Evolutionary conservation across 2,329 filamentous ascomycete genomes (phyloP), one percentile per base, ranked within the genome.

Genomic region (Sporothrix schenckii): DNA sequence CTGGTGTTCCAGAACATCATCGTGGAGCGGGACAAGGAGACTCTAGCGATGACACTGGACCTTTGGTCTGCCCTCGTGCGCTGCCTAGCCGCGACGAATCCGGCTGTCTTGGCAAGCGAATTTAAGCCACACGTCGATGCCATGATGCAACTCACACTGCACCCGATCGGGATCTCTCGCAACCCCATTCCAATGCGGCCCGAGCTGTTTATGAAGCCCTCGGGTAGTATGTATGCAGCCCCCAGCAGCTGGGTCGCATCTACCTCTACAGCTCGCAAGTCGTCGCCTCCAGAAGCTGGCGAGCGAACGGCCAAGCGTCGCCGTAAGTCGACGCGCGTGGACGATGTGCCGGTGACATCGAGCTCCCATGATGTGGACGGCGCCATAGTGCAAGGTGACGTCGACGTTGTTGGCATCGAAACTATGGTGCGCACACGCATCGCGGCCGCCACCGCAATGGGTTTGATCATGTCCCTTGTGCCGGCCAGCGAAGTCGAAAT

Each of bases 361-460:
- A 83, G 91, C n/a, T 88, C 91, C 1, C 95, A 99, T 80, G 97
- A 99, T 79, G 93, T 99, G 21, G 95, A 99, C 78, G 95, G 94
- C 11, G 94, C 97, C 75, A 97, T 99, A 91, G 93, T 99, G 83
- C 92, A 94, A 78, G 95, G 96, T 67, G 96, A 99, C 76, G 90
- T 98, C 61, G 96, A 99, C 77, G 85, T 99, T 54, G 94, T 99
- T 34, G 94, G 95, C 44, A 87, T 91, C 76, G 95, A 99, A 72
- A 90, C 90, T 7, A 88, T 99, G 79, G 88, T 98, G 66, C 89
- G 94, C 72, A 97, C 94, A 9, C 92, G 94, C 74, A 90, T 96
- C n/a, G 91, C 89, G 71, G 92, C 94, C 14, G 92, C 94, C 24
- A 89, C 87, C 76, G 95, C 95, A 2, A 89, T 99, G 80, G 95